phyloP scores from a whole-genome alignment of 73 alveolate species.

The Paramecium biaurelia region DNA sequence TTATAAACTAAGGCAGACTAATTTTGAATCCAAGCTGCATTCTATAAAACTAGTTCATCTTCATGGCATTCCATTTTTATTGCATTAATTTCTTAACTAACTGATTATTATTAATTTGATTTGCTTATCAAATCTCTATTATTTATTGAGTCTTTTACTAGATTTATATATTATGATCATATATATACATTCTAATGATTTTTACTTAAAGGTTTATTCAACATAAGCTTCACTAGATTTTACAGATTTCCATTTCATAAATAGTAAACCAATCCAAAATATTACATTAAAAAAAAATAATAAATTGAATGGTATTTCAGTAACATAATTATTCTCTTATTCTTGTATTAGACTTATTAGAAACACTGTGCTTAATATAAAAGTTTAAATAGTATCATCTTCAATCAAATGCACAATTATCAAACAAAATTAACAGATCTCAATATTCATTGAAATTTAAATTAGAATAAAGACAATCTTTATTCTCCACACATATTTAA shows the following conservation, averaged over 20 bases:
- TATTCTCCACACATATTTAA: not conserved
- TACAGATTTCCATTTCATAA: not conserved
- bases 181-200: not conserved
- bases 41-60: not conserved
- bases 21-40: not conserved
- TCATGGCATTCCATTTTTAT: not conserved
- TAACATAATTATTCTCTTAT: not conserved
- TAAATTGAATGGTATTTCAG: not conserved
- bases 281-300: not conserved
- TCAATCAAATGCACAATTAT: not conserved
- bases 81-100: not conserved
- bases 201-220: not conserved
- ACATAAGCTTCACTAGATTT: not conserved
- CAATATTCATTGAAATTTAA: not conserved
- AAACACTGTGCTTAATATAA: not conserved
- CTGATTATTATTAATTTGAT: not conserved
- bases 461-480: not conserved
- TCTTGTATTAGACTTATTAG: not conserved
- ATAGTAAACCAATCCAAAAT: not conserved
- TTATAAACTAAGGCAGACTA: constrained; percentile 4
- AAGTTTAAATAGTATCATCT: not conserved
- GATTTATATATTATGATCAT: not conserved
- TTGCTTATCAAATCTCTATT: not conserved
- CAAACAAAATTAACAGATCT: not conserved
- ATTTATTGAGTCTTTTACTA: not conserved